Evolutionary conservation across 2,329 filamentous ascomycete genomes (phyloP).

Genomic region (Mycocentrospora acerina): DNA sequence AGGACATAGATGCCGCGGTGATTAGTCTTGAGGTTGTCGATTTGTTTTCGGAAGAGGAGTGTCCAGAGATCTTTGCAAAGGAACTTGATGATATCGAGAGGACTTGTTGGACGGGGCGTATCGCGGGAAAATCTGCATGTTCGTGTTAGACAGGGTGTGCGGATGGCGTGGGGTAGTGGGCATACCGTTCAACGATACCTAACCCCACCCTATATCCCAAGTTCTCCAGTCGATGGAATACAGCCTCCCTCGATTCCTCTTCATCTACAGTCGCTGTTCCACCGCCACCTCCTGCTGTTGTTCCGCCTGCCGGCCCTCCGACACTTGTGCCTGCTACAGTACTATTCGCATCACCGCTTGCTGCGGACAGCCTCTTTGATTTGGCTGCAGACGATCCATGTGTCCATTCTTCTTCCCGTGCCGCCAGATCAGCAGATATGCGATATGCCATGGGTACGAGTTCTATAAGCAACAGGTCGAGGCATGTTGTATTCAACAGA

Average conservation of each 20-base stretch:
- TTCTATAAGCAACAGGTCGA: constrained; percentile 95
- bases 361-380: constrained; percentile 17
- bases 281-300: constrained; percentile 19
- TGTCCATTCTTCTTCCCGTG: constrained; percentile 47
- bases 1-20: constrained; percentile 95
- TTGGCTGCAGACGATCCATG: constrained; percentile 12
- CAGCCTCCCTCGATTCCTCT: constrained; percentile 80
- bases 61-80: constrained; percentile 98
- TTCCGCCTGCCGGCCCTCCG: constrained; percentile 15
- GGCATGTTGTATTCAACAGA: constrained; percentile 79
- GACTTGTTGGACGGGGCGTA: constrained; percentile 84
- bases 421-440: constrained; percentile 71
- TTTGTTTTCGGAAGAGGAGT: constrained; percentile 91
- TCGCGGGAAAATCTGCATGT: constrained; percentile 71
- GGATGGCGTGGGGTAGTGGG: not conserved
- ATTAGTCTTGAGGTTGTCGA: constrained; percentile 98
- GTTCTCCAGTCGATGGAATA: constrained; percentile 79
- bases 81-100: constrained; percentile 96
- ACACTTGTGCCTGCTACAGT: constrained; percentile 24
- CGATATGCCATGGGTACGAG: constrained; percentile 92
- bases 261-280: constrained; percentile 58
- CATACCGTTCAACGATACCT: constrained; percentile 85
- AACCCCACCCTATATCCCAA: constrained; percentile 90
- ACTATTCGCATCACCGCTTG: constrained; percentile 27
- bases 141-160: not conserved